Conservation (phyloP, 2,329 filamentous ascomycete genomes). For the Bisporella sp. region DNA sequence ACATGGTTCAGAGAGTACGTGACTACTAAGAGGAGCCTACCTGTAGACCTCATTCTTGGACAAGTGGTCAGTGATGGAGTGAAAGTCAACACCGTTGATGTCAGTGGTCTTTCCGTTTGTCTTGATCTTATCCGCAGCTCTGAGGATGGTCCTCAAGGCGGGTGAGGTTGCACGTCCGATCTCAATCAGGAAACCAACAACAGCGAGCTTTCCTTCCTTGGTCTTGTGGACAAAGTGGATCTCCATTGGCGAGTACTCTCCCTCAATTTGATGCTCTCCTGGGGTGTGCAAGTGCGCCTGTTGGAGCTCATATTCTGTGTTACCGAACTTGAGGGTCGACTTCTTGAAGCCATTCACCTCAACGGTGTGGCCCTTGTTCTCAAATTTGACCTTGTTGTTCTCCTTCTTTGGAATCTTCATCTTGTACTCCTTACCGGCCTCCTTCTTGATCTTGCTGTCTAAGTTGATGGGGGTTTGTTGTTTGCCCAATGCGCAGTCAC, state of each 20-base stretch:
- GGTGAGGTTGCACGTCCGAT: conserved; percentile 30
- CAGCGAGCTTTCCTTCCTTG: conserved; percentile 21
- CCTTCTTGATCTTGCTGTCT: conserved; percentile 1
- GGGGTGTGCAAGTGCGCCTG: conserved; percentile 58
- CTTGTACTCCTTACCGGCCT: conserved; percentile 2
- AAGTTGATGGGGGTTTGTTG: conserved; percentile 16
- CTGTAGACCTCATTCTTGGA: conserved; percentile 3
- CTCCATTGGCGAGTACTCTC: conserved; percentile 34
- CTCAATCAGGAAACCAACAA: conserved; percentile 29
- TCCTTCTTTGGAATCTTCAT: conserved; percentile 10
- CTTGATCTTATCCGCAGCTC: conserved; percentile 4
- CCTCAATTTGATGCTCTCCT: conserved; percentile 47
- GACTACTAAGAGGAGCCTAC: not conserved
- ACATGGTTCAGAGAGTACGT: not conserved
- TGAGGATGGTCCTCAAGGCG: conserved; percentile 30
- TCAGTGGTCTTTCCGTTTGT: conserved; percentile 10
- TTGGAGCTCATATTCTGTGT: conserved; percentile 9
- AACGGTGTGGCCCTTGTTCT: conserved; percentile 16
- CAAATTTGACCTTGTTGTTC: conserved; percentile 9
- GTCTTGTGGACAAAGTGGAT: conserved; percentile 36
- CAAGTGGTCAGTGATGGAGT: conserved; percentile 3
- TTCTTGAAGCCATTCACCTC: conserved; percentile 11
- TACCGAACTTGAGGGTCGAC: conserved; percentile 2
- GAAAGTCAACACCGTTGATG: conserved; percentile 9
- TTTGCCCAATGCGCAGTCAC: conserved; percentile 7